These are phyloP conservation scores for Lodderomyces theae DNA, from an alignment of 1,139 yeast species.

Conservation along the genomic window DNA sequence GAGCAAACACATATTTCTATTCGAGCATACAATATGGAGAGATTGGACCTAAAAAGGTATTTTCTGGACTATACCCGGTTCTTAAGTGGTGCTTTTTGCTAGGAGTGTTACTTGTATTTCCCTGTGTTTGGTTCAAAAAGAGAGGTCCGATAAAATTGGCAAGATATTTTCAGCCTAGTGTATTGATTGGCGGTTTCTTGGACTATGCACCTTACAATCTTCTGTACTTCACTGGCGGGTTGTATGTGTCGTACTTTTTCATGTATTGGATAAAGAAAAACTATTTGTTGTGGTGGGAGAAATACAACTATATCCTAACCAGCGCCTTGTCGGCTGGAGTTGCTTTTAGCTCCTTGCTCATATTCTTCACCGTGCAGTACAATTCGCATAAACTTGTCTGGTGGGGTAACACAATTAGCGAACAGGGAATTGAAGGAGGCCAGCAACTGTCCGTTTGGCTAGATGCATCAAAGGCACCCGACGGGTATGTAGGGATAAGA, in stretches of 20 bases:
- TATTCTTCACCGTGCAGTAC: slow-evolving; percentile 56
- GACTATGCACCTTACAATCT: slow-evolving; percentile 55
- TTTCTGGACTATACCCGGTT: slow-evolving; percentile 31
- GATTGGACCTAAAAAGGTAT: slow-evolving; percentile 35
- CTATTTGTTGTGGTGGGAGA: slow-evolving; percentile 59
- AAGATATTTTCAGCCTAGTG: slow-evolving; percentile 46
- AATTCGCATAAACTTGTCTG: slow-evolving; percentile 40
- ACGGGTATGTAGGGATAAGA: slow-evolving; percentile 44
- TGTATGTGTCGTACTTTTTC: slow-evolving; percentile 47
- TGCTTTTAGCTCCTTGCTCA: slow-evolving; percentile 53
- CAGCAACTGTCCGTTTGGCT: slow-evolving; percentile 28
- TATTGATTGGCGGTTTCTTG: slow-evolving; percentile 45
- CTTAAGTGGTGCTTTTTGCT: slow-evolving; percentile 34
- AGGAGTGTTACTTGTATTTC: slow-evolving; percentile 28
- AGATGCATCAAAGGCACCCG: slow-evolving; percentile 34
- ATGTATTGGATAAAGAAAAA: slow-evolving; percentile 51
- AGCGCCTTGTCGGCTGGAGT: slow-evolving; percentile 60
- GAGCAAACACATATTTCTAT: slow-evolving; percentile 30
- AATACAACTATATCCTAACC: slow-evolving; percentile 59
- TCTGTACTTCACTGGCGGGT: slow-evolving; percentile 52
- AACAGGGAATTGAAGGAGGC: slow-evolving; percentile 47
- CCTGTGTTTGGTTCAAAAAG: slow-evolving; percentile 26
- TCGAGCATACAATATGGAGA: slow-evolving; percentile 37
- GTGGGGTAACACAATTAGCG: slow-evolving; percentile 58
- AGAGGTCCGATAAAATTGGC: slow-evolving; percentile 31